Conservation (phyloP, 352 stramenopile genomes). For the Phytophthora citrophthora region DNA sequence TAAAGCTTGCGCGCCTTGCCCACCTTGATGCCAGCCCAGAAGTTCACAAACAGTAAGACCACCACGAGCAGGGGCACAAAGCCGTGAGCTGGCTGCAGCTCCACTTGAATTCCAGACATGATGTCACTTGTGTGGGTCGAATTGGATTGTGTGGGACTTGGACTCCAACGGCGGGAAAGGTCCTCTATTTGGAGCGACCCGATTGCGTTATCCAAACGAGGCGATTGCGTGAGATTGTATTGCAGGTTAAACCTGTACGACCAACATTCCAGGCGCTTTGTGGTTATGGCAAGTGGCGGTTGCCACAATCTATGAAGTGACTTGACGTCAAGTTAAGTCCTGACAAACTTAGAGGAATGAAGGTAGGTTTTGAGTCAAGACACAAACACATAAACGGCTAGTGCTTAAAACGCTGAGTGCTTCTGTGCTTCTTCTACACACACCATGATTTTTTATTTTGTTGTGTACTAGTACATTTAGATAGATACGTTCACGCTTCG, state of each 20-base stretch:
- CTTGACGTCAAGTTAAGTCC: not conserved
- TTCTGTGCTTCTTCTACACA: too few species aligned
- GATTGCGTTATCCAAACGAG: not conserved
- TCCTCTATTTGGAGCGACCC: not conserved
- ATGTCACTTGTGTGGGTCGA: not conserved
- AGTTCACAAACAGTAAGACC: slow-evolving; percentile 12
- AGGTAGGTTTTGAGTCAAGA: too few species aligned
- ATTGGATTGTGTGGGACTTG: not conserved
- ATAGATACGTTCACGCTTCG: slow-evolving; percentile 12
- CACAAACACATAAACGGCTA: too few species aligned
- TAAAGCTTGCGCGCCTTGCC: slow-evolving; percentile 11
- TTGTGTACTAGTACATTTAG: slow-evolving; percentile 12
- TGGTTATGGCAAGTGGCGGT: not conserved
- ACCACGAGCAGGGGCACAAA: slow-evolving; percentile 21
- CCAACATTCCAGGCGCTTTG: not conserved
- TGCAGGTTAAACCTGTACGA: not conserved
- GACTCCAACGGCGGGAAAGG: not conserved
- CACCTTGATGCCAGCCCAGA: slow-evolving; percentile 10
- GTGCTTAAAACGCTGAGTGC: too few species aligned
- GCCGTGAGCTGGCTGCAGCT: slow-evolving; percentile 14
- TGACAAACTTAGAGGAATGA: too few species aligned
- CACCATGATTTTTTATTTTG: slow-evolving; percentile 1
- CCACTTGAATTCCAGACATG: slow-evolving; percentile 14
- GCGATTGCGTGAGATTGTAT: not conserved
- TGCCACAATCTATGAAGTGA: not conserved